These are phyloP conservation scores for Litchi chinensis DNA, from an alignment of 345 rosid genomes.

Conservation along the genomic window DNA sequence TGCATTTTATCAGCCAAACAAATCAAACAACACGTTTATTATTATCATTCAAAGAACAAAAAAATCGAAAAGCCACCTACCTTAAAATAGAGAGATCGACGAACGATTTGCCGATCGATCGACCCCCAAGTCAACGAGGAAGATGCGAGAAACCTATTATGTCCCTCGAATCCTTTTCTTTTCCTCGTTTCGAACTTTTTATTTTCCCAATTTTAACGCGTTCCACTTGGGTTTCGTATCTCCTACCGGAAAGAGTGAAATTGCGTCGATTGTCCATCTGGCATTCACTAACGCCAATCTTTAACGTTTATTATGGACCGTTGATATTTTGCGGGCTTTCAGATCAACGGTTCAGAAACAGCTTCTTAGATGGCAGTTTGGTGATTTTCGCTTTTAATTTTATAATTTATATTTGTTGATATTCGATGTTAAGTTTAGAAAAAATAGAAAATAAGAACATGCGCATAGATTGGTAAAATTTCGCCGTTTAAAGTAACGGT, in stretches of 20 bases:
- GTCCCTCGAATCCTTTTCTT: not conserved
- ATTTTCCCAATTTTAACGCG: not conserved
- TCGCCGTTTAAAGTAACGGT: too few species aligned
- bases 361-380: too few species aligned
- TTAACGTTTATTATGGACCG: not conserved
- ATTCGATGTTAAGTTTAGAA: too few species aligned
- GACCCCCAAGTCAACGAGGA: constrained; percentile 17
- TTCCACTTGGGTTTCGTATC: constrained; percentile 8
- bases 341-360: constrained; percentile 1
- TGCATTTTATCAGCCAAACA: not conserved
- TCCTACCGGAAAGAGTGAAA: not conserved
- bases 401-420: too few species aligned
- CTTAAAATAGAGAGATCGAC: constrained; percentile 25
- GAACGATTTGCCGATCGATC: constrained; percentile 25
- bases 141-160: not conserved
- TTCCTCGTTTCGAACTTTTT: not conserved
- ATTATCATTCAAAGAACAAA: not conserved
- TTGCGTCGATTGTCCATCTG: constrained; percentile 13
- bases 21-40: not conserved
- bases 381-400: too few species aligned
- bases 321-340: not conserved
- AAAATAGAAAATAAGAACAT: too few species aligned
- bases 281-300: not conserved
- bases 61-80: constrained; percentile 18
- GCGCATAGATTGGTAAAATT: too few species aligned